phyloP scores from a whole-genome alignment of 1,284 basidiomycete species.

The Coniferiporia sulphurascens region DNA sequence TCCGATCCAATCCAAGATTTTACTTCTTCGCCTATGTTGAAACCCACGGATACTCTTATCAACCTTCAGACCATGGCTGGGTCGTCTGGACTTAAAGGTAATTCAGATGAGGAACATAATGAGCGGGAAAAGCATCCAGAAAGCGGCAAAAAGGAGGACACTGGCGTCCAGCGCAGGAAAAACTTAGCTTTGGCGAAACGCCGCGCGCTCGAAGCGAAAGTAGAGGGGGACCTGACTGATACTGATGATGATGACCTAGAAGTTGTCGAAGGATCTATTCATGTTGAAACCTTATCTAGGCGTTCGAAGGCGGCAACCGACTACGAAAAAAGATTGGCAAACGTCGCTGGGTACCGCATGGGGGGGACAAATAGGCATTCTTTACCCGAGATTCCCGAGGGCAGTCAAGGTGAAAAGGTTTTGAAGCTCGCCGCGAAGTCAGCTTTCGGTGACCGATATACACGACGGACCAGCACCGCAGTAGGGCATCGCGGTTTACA shows the following conservation, averaged over 20 bases:
- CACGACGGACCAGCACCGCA: not conserved
- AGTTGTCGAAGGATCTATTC: slow-evolving; percentile 44
- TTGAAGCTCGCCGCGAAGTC: slow-evolving; percentile 14
- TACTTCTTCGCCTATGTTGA: slow-evolving; percentile 15
- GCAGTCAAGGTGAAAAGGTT: slow-evolving; percentile 13
- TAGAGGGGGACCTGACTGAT: not conserved
- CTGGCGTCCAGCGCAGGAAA: slow-evolving; percentile 9
- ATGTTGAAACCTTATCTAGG: not conserved
- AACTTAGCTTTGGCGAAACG: slow-evolving; percentile 7
- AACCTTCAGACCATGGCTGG: not conserved
- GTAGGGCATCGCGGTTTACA: slow-evolving; percentile 14
- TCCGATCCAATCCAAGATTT: slow-evolving; percentile 20
- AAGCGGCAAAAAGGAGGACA: not conserved
- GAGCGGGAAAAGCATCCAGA: not conserved
- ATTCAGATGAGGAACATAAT: slow-evolving; percentile 14
- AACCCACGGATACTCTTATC: not conserved
- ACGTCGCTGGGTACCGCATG: slow-evolving; percentile 13
- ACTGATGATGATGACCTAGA: slow-evolving; percentile 26
- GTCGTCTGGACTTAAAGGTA: not conserved
- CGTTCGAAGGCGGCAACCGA: not conserved
- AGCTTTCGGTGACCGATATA: slow-evolving; percentile 2
- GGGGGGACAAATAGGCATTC: slow-evolving; percentile 2
- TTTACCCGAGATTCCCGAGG: slow-evolving; percentile 2
- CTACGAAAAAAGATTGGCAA: slow-evolving; percentile 11
- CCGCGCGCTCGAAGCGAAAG: slow-evolving; percentile 4